These are phyloP conservation scores for Trichoderma harzianum DNA, from an alignment of 2,329 filamentous ascomycete genomes.

Conservation along the genomic window DNA sequence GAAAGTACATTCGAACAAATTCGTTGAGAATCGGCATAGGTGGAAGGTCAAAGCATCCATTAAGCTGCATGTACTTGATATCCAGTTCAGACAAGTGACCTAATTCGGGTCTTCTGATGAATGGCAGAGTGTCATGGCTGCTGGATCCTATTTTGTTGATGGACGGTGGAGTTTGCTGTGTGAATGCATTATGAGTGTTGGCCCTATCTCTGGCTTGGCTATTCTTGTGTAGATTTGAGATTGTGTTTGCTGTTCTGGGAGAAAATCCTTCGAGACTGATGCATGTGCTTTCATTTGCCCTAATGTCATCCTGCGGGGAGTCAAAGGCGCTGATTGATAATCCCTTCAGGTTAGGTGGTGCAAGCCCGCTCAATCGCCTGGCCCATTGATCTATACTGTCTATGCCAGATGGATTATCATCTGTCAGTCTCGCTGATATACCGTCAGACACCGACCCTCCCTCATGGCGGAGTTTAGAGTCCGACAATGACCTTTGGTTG, in stretches of 20 bases:
- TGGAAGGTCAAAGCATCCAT: slow-evolving; percentile 23
- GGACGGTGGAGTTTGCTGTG: background rate
- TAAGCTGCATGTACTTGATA: slow-evolving; percentile 18
- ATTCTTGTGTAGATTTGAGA: background rate
- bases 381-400: slow-evolving; percentile 15
- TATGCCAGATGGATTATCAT: slow-evolving; percentile 5
- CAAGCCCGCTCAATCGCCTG: background rate
- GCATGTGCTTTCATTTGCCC: background rate
- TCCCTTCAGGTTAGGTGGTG: background rate
- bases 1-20: slow-evolving; percentile 24
- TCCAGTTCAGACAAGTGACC: slow-evolving; percentile 15
- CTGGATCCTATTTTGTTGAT: background rate
- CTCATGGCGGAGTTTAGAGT: background rate
- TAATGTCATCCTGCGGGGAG: background rate
- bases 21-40: slow-evolving; percentile 20
- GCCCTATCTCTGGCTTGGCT: background rate
- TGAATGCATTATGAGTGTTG: background rate
- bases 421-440: background rate
- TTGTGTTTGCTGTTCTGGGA: background rate
- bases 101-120: background rate
- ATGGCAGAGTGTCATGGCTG: slow-evolving; percentile 2
- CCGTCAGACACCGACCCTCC: background rate
- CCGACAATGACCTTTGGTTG: background rate
- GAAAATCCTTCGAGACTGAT: slow-evolving; percentile 4
- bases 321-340: background rate